phyloP scores from a whole-genome alignment of 2,329 filamentous ascomycete genomes.

The Colletotrichum sp. region DNA sequence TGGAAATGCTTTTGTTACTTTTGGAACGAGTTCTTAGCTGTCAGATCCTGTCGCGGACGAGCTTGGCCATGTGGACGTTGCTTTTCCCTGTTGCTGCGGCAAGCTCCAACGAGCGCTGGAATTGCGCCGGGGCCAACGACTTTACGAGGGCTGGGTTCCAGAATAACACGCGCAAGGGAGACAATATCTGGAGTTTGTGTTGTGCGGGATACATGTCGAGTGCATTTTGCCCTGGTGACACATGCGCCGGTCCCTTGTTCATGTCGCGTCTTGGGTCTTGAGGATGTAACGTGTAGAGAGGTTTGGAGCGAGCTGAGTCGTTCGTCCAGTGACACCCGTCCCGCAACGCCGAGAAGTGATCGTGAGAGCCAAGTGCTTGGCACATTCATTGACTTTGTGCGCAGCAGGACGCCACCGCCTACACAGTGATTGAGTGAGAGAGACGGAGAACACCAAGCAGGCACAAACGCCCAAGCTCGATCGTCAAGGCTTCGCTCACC shows the following conservation, averaged over 20 bases:
- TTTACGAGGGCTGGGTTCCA: background rate
- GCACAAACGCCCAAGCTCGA: conserved; percentile 12
- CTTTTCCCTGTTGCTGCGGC: background rate
- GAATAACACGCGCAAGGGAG: background rate
- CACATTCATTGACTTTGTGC: background rate
- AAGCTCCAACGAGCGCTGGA: background rate
- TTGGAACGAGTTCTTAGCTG: background rate
- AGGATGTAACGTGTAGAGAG: conserved; percentile 13
- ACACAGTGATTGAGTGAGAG: background rate
- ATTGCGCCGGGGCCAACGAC: background rate
- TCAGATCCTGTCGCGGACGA: background rate
- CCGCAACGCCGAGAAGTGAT: conserved; percentile 16
- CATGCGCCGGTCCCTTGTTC: background rate
- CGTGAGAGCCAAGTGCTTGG: conserved; percentile 19
- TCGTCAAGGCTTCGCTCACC: conserved; percentile 11
- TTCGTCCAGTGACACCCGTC: conserved; percentile 18
- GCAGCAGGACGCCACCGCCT: background rate
- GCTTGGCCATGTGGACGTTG: conserved; percentile 4
- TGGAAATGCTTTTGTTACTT: background rate
- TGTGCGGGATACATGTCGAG: background rate
- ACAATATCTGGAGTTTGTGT: background rate
- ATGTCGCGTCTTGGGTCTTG: background rate
- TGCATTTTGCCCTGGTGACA: background rate
- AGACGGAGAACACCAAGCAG: background rate
- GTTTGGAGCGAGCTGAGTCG: conserved; percentile 10